Conservation (phyloP, 805 yeast species). For the Barnettozyma californica region DNA sequence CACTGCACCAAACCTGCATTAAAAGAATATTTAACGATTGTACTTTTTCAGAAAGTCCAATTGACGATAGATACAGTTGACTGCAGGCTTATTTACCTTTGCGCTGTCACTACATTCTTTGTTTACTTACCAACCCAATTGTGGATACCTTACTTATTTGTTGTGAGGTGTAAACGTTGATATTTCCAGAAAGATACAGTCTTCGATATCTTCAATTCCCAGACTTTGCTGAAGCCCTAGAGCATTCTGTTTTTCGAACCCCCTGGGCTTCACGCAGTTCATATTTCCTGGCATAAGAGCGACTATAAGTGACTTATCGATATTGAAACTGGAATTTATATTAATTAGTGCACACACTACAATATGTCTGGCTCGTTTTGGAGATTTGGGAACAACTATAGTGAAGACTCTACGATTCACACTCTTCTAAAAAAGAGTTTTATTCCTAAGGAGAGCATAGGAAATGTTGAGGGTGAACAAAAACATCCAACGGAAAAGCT, state of each 20-base stretch:
- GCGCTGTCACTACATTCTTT: neutral
- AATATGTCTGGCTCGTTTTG: constrained; percentile 46
- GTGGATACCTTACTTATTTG: neutral
- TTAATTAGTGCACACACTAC: neutral
- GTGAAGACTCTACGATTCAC: constrained; percentile 50
- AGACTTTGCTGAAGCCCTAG: neutral
- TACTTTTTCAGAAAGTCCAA: neutral
- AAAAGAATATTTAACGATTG: neutral
- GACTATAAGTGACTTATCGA: neutral
- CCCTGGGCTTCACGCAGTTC: neutral
- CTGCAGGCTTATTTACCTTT: neutral
- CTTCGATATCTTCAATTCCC: neutral
- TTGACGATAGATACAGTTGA: neutral
- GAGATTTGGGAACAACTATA: constrained; percentile 56
- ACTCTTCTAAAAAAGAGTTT: constrained; percentile 36
- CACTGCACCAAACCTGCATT: neutral
- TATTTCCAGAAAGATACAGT: neutral
- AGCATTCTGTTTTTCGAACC: neutral
- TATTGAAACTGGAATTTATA: neutral
- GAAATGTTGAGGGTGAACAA: neutral
- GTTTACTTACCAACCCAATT: neutral
- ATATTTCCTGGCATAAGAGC: neutral
- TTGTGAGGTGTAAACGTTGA: neutral
- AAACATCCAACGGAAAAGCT: constrained; percentile 15
- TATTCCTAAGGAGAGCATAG: constrained; percentile 39